Base-by-base conservation (phyloP, 2,329 filamentous ascomycete species). In the Tetracladium maxilliforme region DNA sequence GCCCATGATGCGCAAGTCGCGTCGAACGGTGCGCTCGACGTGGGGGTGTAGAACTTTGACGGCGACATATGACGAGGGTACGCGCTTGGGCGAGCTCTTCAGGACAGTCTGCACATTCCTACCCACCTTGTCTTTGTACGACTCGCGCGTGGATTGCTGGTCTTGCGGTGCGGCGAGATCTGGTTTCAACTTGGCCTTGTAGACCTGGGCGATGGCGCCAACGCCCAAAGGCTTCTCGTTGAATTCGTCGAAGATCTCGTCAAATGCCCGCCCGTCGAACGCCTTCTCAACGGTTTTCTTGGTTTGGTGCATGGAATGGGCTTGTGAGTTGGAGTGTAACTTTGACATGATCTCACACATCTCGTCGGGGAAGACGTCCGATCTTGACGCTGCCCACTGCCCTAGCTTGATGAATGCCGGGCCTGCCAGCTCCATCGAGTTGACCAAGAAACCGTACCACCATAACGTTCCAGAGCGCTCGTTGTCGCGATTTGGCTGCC, bases 341-440 rank as follows among this genome's bases (percentile, higher is more conserved):
- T 84, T 80, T 2, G 86, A 92, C 87, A 98, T 90, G 45, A 86
- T 73, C 21, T 69, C 69, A 53, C 90, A 98, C 68, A 98, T 72
- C 48, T 94, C 75, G 13, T 67, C 78, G 3, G 90, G 90, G 45
- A 98, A 98, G 43, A 98, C 93, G 51, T 98, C 90, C 21, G 86
- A 81, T 45, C 90, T 68, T 5, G 90, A 95, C 4, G 90, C 90
- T 11, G 90, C 90, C 90, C 90, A 98, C 72, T 98, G 90, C 10
- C 90, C 90, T 27, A 98, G 70, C 67, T 98, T 98, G 55, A 98
- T 98, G 44, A 98, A 98, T 1, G 90, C 84, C 22, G 90, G 86
- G 0, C 90, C 90, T 11, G 87, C 83, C 44, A 74, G 65, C 52
- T 98, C 87, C 90, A 98, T 95, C 15, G 78, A 66, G 30, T 61